Evolutionary conservation across 306 rosid species (phyloP).

Genomic region (cucumber (Cucumis sativus)): Cucumber_9930_V3 NC_026658.2:9441501-9442000

Average conservation of each 20-base stretch:
- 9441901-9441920: background rate
- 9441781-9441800: background rate
- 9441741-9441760: background rate
- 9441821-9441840: background rate
- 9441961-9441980: background rate
- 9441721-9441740: conserved; percentile 47
- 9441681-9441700: conserved; percentile 83
- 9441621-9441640: conserved; percentile 40
- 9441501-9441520: too few species aligned
- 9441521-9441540: too few species aligned
- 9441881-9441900: background rate
- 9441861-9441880: background rate
- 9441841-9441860: background rate
- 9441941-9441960: background rate
- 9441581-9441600: conserved; percentile 47
- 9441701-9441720: conserved; percentile 96
- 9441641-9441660: conserved; percentile 82
- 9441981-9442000: background rate
- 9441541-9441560: background rate
- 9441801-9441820: background rate
- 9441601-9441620: conserved; percentile 47
- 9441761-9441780: background rate
- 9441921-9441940: background rate
- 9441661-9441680: conserved; percentile 82
- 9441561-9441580: conserved; percentile 56